Conservation (phyloP, 2,329 filamentous ascomycete species). For the Blastomyces gilchristii region DNA sequence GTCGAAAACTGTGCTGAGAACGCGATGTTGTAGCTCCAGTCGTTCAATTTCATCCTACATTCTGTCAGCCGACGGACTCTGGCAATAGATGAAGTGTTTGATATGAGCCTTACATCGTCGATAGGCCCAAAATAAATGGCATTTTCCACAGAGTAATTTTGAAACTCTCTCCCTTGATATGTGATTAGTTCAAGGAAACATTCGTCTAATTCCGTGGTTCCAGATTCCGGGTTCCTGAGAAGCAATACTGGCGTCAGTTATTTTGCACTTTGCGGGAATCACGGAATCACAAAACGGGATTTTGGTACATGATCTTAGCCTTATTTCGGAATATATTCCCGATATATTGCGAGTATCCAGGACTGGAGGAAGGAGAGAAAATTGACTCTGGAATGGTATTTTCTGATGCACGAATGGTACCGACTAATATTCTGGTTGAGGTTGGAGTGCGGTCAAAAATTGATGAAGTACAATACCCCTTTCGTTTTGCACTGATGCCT, state of each 20-base stretch:
- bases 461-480: neutral
- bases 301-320: slow-evolving; percentile 4
- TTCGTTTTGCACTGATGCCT: neutral
- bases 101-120: slow-evolving; percentile 51
- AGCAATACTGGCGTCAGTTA: neutral
- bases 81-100: slow-evolving; percentile 2
- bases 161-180: slow-evolving; percentile 55
- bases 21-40: slow-evolving; percentile 52
- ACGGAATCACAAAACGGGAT: neutral
- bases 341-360: neutral
- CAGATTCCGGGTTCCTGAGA: slow-evolving; percentile 35
- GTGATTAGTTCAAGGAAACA: slow-evolving; percentile 49
- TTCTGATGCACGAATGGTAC: neutral
- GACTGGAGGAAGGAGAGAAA: neutral
- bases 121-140: slow-evolving; percentile 57
- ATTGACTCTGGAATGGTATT: neutral
- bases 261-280: neutral
- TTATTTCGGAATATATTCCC: neutral
- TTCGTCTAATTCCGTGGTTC: slow-evolving; percentile 46
- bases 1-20: slow-evolving; percentile 57
- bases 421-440: neutral
- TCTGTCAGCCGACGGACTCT: slow-evolving; percentile 9
- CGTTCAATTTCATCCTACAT: slow-evolving; percentile 57
- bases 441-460: neutral
- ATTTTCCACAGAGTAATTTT: slow-evolving; percentile 56